A percentile compares a stretch with the other conserved stretches of the same genome.
phyloP scores from a whole-genome alignment of 192 early-diverging fungal species.

The Linnemannia schmuckeri region DNA sequence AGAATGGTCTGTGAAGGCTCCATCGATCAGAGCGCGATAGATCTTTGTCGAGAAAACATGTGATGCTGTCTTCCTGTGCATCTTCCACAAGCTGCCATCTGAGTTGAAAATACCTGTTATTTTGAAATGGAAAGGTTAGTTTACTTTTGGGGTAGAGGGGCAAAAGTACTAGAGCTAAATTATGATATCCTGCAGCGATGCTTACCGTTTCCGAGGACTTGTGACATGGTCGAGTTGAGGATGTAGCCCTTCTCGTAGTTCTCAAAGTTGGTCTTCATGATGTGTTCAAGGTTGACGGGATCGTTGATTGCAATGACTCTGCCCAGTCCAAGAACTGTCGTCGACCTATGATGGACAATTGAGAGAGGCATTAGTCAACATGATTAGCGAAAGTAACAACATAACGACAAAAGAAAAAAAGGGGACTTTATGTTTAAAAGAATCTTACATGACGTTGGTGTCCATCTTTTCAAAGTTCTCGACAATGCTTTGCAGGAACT shows the following conservation, averaged over 20 bases:
- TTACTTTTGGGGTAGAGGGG: background rate
- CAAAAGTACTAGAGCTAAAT: too few relatives aligned
- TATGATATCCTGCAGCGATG: background rate
- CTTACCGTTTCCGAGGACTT: slow-evolving; percentile 56
- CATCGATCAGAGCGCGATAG: slow-evolving; percentile 44
- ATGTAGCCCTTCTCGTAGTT: slow-evolving; percentile 52
- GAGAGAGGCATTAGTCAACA: background rate
- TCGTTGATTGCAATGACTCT: slow-evolving; percentile 50
- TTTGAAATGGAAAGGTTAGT: background rate
- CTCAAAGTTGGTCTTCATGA: slow-evolving; percentile 58
- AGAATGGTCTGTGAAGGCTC: slow-evolving; percentile 33
- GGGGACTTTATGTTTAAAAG: background rate
- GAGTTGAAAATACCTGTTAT: slow-evolving; percentile 51
- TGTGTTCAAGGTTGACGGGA: slow-evolving; percentile 43
- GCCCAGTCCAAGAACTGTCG: slow-evolving; percentile 46
- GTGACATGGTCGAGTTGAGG: slow-evolving; percentile 24
- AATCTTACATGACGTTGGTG: slow-evolving; percentile 25
- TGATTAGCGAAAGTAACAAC: background rate
- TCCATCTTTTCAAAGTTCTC: slow-evolving; percentile 24
- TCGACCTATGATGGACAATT: slow-evolving; percentile 15
- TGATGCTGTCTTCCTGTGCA: slow-evolving; percentile 50
- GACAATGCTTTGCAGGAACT: slow-evolving; percentile 16
- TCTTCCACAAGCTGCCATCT: slow-evolving; percentile 48
- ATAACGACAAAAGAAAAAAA: too few relatives aligned
- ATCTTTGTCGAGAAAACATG: slow-evolving; percentile 55